phyloP scores from a whole-genome alignment of 2,329 filamentous ascomycete genomes.

The Fusarium sp. region DNA sequence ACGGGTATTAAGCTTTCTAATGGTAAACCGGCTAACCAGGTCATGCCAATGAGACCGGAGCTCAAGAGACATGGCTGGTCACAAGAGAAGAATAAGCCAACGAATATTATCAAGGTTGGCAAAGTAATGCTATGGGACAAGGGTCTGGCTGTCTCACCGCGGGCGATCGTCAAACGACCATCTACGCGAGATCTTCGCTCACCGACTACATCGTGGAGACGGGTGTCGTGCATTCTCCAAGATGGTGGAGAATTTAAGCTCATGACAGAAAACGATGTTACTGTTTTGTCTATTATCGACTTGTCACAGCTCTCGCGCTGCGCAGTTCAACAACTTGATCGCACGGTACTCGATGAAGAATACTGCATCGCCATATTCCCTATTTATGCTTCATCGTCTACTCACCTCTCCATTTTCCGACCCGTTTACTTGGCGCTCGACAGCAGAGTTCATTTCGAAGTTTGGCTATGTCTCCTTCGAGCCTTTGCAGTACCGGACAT shows the following conservation, averaged over 20 bases:
- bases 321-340: constrained; percentile 89
- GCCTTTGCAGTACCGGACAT: constrained; percentile 93
- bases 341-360: constrained; percentile 90
- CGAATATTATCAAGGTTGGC: constrained; percentile 93
- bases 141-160: constrained; percentile 66
- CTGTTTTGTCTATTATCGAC: constrained; percentile 84
- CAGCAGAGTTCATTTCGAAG: constrained; percentile 90
- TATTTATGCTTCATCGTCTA: constrained; percentile 83
- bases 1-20: constrained; percentile 65
- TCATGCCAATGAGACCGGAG: constrained; percentile 55
- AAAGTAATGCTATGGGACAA: constrained; percentile 94
- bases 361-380: constrained; percentile 97
- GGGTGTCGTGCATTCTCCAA: constrained; percentile 91
- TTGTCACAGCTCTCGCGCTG: constrained; percentile 89
- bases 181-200: constrained; percentile 68
- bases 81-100: constrained; percentile 50
- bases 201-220: constrained; percentile 77
- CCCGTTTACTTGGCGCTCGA: constrained; percentile 92
- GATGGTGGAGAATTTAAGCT: constrained; percentile 96
- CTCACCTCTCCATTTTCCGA: constrained; percentile 79
- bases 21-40: constrained; percentile 51
- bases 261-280: constrained; percentile 85
- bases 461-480: constrained; percentile 93
- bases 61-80: constrained; percentile 56
- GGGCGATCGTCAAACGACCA: constrained; percentile 66